Evolutionary conservation across 192 early-diverging fungal species (phyloP).

Genomic region (Coemansia umbellata): DNA sequence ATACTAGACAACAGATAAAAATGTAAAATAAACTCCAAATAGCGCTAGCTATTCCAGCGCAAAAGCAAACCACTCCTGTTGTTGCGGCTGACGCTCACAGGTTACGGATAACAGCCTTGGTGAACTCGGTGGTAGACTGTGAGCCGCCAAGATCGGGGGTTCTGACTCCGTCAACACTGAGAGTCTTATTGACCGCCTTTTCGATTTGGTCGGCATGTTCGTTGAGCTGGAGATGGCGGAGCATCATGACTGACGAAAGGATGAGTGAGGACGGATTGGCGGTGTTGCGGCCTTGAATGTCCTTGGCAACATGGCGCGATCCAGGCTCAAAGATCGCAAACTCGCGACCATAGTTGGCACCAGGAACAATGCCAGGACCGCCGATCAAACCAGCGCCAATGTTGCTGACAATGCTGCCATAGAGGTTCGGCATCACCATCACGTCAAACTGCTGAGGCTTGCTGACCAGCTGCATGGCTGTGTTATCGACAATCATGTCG

Average conservation of each 20-base stretch:
- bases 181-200: conserved; percentile 84
- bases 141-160: conserved; percentile 91
- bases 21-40: no score
- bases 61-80: no score
- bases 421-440: conserved; percentile 99
- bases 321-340: conserved; percentile 98
- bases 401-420: conserved; percentile 99
- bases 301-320: conserved; percentile 97
- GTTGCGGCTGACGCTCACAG: conserved; percentile 30
- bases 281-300: conserved; percentile 90
- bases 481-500: conserved; percentile 99
- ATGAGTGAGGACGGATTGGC: conserved; percentile 96
- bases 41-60: no score
- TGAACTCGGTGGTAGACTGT: conserved; percentile 90
- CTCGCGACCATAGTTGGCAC: conserved; percentile 96
- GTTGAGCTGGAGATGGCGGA: conserved; percentile 89
- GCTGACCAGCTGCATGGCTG: conserved; percentile 99
- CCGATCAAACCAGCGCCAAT: conserved; percentile 96
- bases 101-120: conserved; percentile 75
- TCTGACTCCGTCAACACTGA: conserved; percentile 65
- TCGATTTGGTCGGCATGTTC: conserved; percentile 89
- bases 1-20: no score
- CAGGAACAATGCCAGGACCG: conserved; percentile 93
- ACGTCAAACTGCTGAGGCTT: conserved; percentile 98
- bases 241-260: conserved; percentile 91